Conservation (phyloP, 225 moss, liverwort and hornwort genomes). For the Anthoceros angustus region DNA sequence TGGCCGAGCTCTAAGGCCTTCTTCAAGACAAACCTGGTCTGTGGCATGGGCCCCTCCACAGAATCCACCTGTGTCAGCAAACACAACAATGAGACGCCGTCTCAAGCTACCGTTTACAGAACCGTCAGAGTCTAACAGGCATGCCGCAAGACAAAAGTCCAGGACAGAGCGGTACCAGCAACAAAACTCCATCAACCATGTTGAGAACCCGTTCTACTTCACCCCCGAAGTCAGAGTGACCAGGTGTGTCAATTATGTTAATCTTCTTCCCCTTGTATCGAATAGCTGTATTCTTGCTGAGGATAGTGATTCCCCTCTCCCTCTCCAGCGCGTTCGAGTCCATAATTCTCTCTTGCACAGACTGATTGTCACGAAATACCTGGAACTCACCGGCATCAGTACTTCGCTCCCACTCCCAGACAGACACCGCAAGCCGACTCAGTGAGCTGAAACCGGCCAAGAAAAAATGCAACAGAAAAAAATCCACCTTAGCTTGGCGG, state of each 20-base stretch:
- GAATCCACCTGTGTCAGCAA: conserved; percentile 54
- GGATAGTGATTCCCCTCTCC: conserved; percentile 82
- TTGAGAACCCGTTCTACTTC: conserved; percentile 93
- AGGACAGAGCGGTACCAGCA: conserved; percentile 32
- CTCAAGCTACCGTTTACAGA: too few relatives aligned
- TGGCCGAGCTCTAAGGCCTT: conserved; percentile 88
- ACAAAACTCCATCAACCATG: conserved; percentile 89
- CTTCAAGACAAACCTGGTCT: conserved; percentile 89
- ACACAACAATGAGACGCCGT: neutral
- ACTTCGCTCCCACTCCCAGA: neutral
- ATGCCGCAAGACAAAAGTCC: neutral
- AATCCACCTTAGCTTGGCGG: conserved; percentile 68
- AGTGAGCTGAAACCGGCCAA: neutral
- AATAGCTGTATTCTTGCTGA: conserved; percentile 95
- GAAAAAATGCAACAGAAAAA: neutral
- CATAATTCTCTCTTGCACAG: conserved; percentile 92
- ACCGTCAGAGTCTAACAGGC: too few relatives aligned
- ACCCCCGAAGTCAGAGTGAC: conserved; percentile 89
- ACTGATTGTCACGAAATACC: conserved; percentile 90
- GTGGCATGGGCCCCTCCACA: conserved; percentile 94
- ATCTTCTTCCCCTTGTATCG: conserved; percentile 93
- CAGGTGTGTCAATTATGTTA: conserved; percentile 83
- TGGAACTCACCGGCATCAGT: neutral
- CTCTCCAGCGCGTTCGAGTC: conserved; percentile 88
- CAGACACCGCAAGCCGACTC: neutral